Base-by-base conservation (phyloP, 306 rosid species). In the Vicia faba region DNA sequence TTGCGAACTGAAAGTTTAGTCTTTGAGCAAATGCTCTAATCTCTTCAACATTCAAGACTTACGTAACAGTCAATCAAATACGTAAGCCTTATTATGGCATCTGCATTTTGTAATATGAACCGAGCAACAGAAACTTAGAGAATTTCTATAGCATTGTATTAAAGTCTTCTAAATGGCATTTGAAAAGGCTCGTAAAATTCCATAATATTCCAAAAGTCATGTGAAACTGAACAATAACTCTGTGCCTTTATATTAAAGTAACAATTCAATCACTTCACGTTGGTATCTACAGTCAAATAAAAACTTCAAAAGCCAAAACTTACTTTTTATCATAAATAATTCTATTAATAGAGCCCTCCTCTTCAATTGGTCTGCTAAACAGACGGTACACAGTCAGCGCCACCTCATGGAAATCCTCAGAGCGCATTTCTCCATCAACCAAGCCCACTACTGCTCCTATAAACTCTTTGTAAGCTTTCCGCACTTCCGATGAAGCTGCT, bases 371-470 rank as follows among this genome's bases (percentile, higher is more conserved):
- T 40, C 63, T 7, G 38, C 79, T 54, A 19, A 81, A 73, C 11
- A 62, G 56, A 48, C 11, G 31, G 67, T 77, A 77, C 23, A 77
- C 46, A 3, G 79, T 20, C 45, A 81, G 33, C 5, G 83, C 96
- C 82, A 89, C 87, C 74, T 86, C 89, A 2, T 80, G 86, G 71
- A 92, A 86, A 85, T 89, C 98, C 66, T 92, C 96, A 0, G 98
- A 83, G 36, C 87, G 91, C 75, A 84, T 84, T 78, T 92, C 98
- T 53, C 89, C 84, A 63, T 89, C 96, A 50, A 84, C 79, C 89
- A 92, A 79, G 66, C 84, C 96, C 51, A 83, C 91, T 61, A 92
- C 88, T 10, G 86, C 95, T 31, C 84, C 96, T 66, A 86, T 73
- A 72, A 92, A 92, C 72, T 87, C 84, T 78, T 77, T 81, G 71